A percentile compares a stretch with the other conserved stretches of the same genome.
Evolutionary conservation across 495 filamentous ascomycete species (phyloP).

Genomic region (Wilcoxina mikolae): DNA sequence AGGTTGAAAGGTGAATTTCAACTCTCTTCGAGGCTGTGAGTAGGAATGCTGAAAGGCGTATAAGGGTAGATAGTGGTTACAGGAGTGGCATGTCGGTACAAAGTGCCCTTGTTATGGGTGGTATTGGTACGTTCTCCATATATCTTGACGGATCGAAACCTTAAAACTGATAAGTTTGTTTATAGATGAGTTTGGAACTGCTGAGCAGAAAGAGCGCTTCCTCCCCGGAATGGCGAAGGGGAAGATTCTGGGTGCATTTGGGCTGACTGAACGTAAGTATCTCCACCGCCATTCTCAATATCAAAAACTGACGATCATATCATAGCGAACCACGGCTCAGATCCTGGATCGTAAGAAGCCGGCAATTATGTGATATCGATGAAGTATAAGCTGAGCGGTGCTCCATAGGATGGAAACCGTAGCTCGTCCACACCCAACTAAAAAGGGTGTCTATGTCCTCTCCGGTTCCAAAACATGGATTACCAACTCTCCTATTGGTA

Average conservation of each 20-base stretch:
- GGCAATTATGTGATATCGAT: not conserved
- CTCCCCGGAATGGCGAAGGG: slow-evolving; percentile 76
- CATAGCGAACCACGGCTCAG: slow-evolving; percentile 76
- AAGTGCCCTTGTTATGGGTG: slow-evolving; percentile 86
- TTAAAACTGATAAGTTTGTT: not conserved
- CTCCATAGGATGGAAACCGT: slow-evolving; percentile 58
- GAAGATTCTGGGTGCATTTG: slow-evolving; percentile 78
- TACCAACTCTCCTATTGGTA: slow-evolving; percentile 79
- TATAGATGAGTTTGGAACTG: slow-evolving; percentile 64
- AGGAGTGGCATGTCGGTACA: slow-evolving; percentile 94
- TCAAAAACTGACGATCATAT: slow-evolving; percentile 2
- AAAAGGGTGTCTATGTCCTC: slow-evolving; percentile 68
- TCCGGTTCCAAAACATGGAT: slow-evolving; percentile 96
- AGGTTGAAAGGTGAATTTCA: slow-evolving; percentile 52
- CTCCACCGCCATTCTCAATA: not conserved
- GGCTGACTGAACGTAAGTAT: slow-evolving; percentile 60
- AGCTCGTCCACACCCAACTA: slow-evolving; percentile 72
- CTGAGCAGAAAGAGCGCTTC: slow-evolving; percentile 79
- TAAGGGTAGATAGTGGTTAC: slow-evolving; percentile 80
- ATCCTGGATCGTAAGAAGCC: slow-evolving; percentile 53
- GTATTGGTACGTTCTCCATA: slow-evolving; percentile 38
- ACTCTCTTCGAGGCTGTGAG: not conserved
- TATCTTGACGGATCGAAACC: not conserved
- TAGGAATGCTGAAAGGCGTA: not conserved
- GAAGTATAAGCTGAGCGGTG: not conserved